Evolutionary conservation across 2,329 filamentous ascomycete genomes (phyloP).

Genomic region (Hymenoscyphus fraxineus): DNA sequence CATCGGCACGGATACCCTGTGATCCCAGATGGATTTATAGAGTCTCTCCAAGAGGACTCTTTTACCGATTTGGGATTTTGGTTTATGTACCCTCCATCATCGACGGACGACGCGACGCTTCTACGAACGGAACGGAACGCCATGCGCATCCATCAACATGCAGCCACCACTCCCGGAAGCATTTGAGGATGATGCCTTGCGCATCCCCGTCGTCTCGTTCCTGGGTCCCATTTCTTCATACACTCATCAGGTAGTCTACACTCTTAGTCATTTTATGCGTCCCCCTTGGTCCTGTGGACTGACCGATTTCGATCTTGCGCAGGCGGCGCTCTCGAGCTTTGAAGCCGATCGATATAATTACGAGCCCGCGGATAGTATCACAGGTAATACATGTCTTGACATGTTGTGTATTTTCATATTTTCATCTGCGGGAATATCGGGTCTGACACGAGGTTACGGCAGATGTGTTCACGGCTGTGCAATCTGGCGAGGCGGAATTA

Average conservation of each 20-base stretch:
- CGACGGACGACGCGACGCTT: too few relatives aligned
- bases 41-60: too few relatives aligned
- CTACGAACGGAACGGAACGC: background rate
- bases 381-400: slow-evolving; percentile 30
- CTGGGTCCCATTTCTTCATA: slow-evolving; percentile 64
- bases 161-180: background rate
- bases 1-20: too few relatives aligned
- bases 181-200: background rate
- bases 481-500: slow-evolving; percentile 58
- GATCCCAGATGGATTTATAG: too few relatives aligned
- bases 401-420: background rate
- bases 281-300: slow-evolving; percentile 26
- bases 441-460: slow-evolving; percentile 13
- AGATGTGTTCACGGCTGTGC: slow-evolving; percentile 80
- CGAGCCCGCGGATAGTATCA: slow-evolving; percentile 43
- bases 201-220: slow-evolving; percentile 46
- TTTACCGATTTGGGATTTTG: too few relatives aligned
- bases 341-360: slow-evolving; percentile 37
- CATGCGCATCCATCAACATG: slow-evolving; percentile 2
- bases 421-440: background rate
- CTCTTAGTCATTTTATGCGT: slow-evolving; percentile 18
- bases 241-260: slow-evolving; percentile 58
- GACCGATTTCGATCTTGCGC: slow-evolving; percentile 30
- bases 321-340: slow-evolving; percentile 54
- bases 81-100: too few relatives aligned